A percentile compares a stretch with the other conserved stretches of the same genome.
These are phyloP conservation scores for Clitopilus passeckerianus DNA, from an alignment of 768 basidiomycete species.

Conservation along the genomic window DNA sequence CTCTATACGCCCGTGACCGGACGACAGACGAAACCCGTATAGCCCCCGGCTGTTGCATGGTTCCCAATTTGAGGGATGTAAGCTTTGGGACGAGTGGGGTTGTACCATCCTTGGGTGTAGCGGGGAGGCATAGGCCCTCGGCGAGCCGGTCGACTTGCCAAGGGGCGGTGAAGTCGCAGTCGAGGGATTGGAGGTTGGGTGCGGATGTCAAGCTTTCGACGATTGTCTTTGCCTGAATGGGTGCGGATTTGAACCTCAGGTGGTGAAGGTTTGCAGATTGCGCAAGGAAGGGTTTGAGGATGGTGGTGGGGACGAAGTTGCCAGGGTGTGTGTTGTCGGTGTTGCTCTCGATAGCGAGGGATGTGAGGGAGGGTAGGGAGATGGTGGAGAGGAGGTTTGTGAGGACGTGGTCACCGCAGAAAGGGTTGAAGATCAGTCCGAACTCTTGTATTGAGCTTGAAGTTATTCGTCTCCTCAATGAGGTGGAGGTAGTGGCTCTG, in stretches of 20 bases:
- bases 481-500: background rate
- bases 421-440: background rate
- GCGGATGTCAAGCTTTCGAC: background rate
- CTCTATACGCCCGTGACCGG: background rate
- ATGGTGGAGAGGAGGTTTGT: background rate
- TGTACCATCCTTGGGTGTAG: background rate
- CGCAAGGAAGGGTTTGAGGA: background rate
- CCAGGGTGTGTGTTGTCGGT: background rate
- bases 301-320: background rate
- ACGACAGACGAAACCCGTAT: background rate
- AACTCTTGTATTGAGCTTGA: background rate
- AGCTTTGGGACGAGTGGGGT: background rate
- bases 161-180: background rate
- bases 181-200: background rate
- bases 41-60: background rate
- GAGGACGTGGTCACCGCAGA: background rate
- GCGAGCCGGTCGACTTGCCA: background rate
- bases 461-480: background rate
- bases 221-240: background rate
- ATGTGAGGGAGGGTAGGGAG: background rate
- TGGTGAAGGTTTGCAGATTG: background rate
- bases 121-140: background rate
- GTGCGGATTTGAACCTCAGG: background rate
- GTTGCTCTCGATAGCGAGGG: background rate
- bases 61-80: background rate